Evolutionary conservation across 768 basidiomycete species (phyloP), one percentile per base, ranked within the genome.

Genomic region (Phanerochaete carnosa): DNA sequence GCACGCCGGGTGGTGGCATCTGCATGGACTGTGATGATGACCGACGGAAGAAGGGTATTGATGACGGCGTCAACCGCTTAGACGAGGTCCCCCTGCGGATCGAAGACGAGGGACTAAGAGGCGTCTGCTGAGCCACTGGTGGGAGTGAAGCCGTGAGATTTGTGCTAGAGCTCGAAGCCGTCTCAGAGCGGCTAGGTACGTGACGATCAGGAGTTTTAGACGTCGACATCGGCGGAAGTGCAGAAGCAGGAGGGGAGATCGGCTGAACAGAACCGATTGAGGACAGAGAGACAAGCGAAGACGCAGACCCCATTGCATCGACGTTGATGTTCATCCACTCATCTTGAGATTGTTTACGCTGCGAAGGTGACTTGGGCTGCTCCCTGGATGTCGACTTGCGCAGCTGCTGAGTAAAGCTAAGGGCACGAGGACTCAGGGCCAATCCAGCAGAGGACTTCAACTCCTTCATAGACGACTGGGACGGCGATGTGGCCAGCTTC

Each of bases 31-130:
- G 90, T 7, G 94, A 95, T 28, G 92, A 91, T 8, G 93, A 94
- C 35, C 94, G 88, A 46, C 92, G 85, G 78, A 96, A 95, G 75
- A 96, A 96, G 1, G 94, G 94, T 61, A 96, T 96, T 15, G 92
- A 91, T 28, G 92, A 94, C 1, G 94, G 94, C 0, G 94, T 95
- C 49, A 94, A 83, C 60, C 94, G 87, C 72, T 88, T 94, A 25
- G 76, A 71, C 22, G 86, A 86, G 59, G 87, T 85, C 29, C 83
- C 81, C 43, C 88, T 84, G 55, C 86, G 83, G 45, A 87, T 73
- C 16, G 89, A 90, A 19, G 85, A 80, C 22, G 86, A 79, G 32
- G 91, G 91, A 66, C 90, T 92, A 25, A 90, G 81, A 22, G 90
- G 87, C 16, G 79, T 83, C 43, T 80, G 76, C 39, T 79, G 80